Evolutionary conservation across 352 stramenopile genomes (phyloP), one percentile per base, ranked within the genome.

Genomic region (Globisporangium spinosum): DNA sequence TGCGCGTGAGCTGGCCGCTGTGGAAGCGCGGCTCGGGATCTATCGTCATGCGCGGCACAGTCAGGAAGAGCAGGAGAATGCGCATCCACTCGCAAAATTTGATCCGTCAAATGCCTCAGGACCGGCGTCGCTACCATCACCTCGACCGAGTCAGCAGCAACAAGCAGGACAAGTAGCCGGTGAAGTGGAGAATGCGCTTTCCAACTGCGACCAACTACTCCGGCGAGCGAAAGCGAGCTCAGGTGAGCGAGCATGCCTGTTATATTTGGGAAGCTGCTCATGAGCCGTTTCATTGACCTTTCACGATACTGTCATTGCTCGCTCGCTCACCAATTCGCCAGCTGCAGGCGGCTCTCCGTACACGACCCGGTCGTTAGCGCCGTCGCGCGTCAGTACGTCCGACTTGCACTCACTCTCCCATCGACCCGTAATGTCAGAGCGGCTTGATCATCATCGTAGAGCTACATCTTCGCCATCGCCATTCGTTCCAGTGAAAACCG

Each of bases 171-270:
- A 85, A 45, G 76, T 89, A 0, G 77, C 73, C 0, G 76, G 88
- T 15, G 79, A 89, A 68, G 74, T 91, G 15, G 83, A 87, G 53
- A 77, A 64, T 53, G 80, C 81, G 45, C 63, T 91, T 3, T 56
- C 68, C 12, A 83, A 81, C 34, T 91, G 80, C 49, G 78, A 89
- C 22, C 72, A 75, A 23, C 77, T 91, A 12, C 60, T 91, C 56
- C 40, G 49, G 5, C 69, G 67, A n/a, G 75, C 68, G n/a, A 63
- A 38, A 51, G 43, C 17, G 22, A 45, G 29, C 13, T 51, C 55
- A 53, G 57, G 68, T 66, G n/a, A 3, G n/a, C 4, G 8, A 17
- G 6, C 6, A 20, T 32, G 5, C 0, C n/a, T 43, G 4, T 55
- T 49, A 58, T 66, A 47, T 57, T 66, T 57, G 20, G 29, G 62